These are phyloP conservation scores for Rhizoclosmatium globosum DNA, from an alignment of 192 early-diverging fungal species.

Conservation along the genomic window DNA sequence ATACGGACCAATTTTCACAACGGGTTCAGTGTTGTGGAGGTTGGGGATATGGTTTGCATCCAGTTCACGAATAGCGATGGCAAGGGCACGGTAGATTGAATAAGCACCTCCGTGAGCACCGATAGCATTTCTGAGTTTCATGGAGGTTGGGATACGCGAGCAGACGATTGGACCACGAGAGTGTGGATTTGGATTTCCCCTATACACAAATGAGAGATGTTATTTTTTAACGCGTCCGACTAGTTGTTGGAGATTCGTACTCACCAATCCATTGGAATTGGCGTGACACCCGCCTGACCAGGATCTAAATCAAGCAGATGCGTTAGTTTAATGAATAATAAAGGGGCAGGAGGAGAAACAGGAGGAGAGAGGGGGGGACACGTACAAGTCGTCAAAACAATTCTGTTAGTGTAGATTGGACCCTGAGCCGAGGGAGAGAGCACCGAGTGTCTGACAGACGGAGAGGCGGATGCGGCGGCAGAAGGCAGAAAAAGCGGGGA, in stretches of 20 bases:
- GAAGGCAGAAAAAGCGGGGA: constrained; percentile 2
- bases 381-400: constrained; percentile 73
- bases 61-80: constrained; percentile 91
- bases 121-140: constrained; percentile 92
- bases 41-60: constrained; percentile 84
- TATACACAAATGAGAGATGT: background rate
- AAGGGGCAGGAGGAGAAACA: background rate
- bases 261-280: constrained; percentile 73
- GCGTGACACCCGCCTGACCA: constrained; percentile 73
- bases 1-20: constrained; percentile 80
- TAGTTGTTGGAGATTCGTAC: no score
- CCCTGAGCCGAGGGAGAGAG: background rate
- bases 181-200: constrained; percentile 71
- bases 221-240: background rate
- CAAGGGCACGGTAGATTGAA: constrained; percentile 89
- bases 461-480: background rate
- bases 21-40: constrained; percentile 86
- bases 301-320: constrained; percentile 45
- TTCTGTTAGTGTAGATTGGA: constrained; percentile 61
- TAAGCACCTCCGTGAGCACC: constrained; percentile 94
- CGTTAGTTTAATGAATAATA: background rate
- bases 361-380: background rate
- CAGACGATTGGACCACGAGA: constrained; percentile 87
- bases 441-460: background rate
- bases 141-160: constrained; percentile 75